A percentile compares a stretch with the other conserved stretches of the same genome.
Conservation (phyloP, 805 yeast species). For the Ogataea ganodermae region DNA sequence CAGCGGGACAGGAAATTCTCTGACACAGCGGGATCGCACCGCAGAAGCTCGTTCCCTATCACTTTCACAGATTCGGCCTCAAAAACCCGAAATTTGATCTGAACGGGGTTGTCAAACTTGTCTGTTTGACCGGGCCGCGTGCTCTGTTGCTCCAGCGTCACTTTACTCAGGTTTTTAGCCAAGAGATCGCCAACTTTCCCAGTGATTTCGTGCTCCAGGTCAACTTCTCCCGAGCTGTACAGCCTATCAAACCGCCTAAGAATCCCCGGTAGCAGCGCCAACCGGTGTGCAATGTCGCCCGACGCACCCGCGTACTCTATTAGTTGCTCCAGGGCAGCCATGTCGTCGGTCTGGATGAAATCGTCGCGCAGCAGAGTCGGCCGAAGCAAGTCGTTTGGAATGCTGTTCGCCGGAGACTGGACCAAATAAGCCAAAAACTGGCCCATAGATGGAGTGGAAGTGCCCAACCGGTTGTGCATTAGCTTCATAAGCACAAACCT, state of each 20-base stretch:
- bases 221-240: background rate
- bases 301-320: background rate
- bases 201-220: background rate
- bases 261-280: background rate
- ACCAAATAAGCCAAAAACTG: background rate
- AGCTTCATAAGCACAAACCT: background rate
- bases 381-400: background rate
- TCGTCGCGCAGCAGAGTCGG: background rate
- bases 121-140: background rate
- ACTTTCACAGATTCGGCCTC: constrained; percentile 6
- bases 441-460: background rate
- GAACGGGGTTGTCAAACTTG: background rate
- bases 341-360: background rate
- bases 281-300: background rate
- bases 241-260: background rate
- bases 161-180: background rate
- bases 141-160: background rate
- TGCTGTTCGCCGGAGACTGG: background rate
- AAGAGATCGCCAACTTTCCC: background rate
- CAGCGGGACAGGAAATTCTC: constrained; percentile 1
- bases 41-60: constrained; percentile 5
- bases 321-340: background rate
- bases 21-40: background rate
- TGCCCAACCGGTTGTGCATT: background rate
- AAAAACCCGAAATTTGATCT: background rate